phyloP scores from a whole-genome alignment of 2,329 filamentous ascomycete genomes.

The Diplodia mutila region DNA sequence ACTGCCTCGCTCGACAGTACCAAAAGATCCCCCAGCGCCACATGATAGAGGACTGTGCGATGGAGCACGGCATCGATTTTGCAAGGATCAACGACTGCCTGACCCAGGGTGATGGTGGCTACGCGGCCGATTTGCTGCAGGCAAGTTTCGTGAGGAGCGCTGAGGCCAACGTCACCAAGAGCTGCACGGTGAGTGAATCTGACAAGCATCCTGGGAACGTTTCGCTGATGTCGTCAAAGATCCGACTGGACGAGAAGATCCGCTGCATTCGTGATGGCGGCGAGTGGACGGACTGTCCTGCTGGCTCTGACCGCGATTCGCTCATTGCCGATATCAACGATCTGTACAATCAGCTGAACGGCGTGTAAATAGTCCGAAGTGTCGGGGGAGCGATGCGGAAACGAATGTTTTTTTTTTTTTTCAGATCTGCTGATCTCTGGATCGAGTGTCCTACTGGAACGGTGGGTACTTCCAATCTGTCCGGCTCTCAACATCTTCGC shows the following conservation, averaged over 20 bases:
- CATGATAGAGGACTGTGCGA: constrained; percentile 83
- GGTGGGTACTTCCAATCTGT: neutral
- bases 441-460: neutral
- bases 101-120: constrained; percentile 72
- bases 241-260: constrained; percentile 72
- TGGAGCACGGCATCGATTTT: constrained; percentile 89
- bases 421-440: neutral
- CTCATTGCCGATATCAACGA: constrained; percentile 78
- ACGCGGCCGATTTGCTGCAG: constrained; percentile 69
- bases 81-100: constrained; percentile 80
- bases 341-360: constrained; percentile 53
- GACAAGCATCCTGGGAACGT: no score
- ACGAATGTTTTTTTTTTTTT: neutral
- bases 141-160: constrained; percentile 67
- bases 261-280: constrained; percentile 84
- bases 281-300: constrained; percentile 78
- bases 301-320: constrained; percentile 68
- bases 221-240: constrained; percentile 16
- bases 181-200: constrained; percentile 46
- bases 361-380: neutral
- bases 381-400: no score
- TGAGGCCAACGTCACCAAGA: constrained; percentile 50
- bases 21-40: constrained; percentile 73
- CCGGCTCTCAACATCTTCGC: neutral
- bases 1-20: constrained; percentile 83